A percentile compares a stretch with the other conserved stretches of the same genome.
Conservation (phyloP, 2,329 filamentous ascomycete genomes). For the Ophiosphaerella korrae region DNA sequence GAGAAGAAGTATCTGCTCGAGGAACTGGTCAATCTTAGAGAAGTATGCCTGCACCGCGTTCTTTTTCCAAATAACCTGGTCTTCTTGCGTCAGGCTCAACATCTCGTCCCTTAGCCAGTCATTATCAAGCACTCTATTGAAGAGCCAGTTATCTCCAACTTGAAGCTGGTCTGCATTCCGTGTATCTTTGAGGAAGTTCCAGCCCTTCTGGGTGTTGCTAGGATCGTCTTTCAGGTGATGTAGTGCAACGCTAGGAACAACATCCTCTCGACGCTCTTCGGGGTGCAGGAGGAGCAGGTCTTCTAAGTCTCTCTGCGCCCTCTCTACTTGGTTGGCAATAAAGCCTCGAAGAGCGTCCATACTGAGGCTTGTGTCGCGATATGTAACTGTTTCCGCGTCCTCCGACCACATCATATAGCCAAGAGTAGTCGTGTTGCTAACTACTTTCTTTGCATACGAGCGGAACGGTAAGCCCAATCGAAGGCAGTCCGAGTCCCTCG, state of each 20-base stretch:
- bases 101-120: slow-evolving; percentile 3
- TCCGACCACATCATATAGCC: slow-evolving; percentile 6
- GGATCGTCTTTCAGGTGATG: background rate
- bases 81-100: background rate
- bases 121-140: background rate
- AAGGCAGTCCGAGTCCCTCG: slow-evolving; percentile 9
- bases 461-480: slow-evolving; percentile 6
- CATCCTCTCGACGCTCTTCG: background rate
- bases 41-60: background rate
- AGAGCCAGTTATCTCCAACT: background rate
- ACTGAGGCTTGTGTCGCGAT: background rate
- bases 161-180: slow-evolving; percentile 3
- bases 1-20: slow-evolving; percentile 8
- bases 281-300: background rate
- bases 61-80: background rate
- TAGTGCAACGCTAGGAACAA: background rate
- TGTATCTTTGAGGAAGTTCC: slow-evolving; percentile 5
- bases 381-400: background rate
- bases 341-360: slow-evolving; percentile 1
- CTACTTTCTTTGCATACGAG: slow-evolving; percentile 9
- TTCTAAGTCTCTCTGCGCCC: slow-evolving; percentile 2
- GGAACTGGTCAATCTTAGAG: slow-evolving; percentile 7
- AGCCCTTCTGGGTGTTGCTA: slow-evolving; percentile 2
- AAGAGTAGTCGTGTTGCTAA: slow-evolving; percentile 3
- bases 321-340: background rate